Evolutionary conservation across 1,284 basidiomycete genomes (phyloP).

Genomic region (Volvariella surrecta): DNA sequence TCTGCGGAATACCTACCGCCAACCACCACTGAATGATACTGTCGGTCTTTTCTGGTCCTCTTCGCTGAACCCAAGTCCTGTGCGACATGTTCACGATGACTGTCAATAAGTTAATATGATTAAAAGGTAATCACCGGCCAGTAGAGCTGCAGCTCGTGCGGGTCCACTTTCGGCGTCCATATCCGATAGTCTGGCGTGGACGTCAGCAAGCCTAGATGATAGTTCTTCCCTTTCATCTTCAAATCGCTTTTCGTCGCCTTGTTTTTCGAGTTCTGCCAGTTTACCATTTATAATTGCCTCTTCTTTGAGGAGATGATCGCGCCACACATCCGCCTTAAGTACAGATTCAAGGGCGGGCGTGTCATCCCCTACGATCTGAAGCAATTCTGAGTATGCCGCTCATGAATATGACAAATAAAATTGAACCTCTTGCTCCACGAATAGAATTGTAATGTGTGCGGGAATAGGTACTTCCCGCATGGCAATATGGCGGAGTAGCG

Average conservation of each 20-base stretch:
- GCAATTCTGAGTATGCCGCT: constrained; percentile 4
- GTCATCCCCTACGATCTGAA: constrained; percentile 84
- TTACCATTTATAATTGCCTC: constrained; percentile 69
- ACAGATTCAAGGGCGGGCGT: constrained; percentile 91
- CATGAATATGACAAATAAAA: constrained; percentile 2
- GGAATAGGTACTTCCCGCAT: constrained; percentile 93
- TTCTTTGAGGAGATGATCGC: constrained; percentile 82
- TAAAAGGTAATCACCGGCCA: constrained; percentile 55
- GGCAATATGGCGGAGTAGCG: constrained; percentile 92
- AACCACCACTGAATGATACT: constrained; percentile 93
- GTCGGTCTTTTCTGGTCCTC: constrained; percentile 80
- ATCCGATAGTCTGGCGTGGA: constrained; percentile 86
- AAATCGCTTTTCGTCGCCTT: constrained; percentile 69
- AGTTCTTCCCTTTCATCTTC: constrained; percentile 85
- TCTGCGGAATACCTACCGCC: constrained; percentile 49
- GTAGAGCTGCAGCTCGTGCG: constrained; percentile 81
- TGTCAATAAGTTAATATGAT: neutral
- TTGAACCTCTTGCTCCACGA: constrained; percentile 94
- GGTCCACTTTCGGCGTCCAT: constrained; percentile 99
- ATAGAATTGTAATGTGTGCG: constrained; percentile 91
- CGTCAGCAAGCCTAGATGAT: constrained; percentile 79
- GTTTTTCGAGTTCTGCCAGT: constrained; percentile 64
- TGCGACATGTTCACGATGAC: neutral
- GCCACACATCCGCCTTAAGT: constrained; percentile 94
- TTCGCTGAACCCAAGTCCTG: constrained; percentile 86